Evolutionary conservation across 2,329 filamentous ascomycete genomes (phyloP).

Genomic region (Xylariomycetidae sp.): DNA sequence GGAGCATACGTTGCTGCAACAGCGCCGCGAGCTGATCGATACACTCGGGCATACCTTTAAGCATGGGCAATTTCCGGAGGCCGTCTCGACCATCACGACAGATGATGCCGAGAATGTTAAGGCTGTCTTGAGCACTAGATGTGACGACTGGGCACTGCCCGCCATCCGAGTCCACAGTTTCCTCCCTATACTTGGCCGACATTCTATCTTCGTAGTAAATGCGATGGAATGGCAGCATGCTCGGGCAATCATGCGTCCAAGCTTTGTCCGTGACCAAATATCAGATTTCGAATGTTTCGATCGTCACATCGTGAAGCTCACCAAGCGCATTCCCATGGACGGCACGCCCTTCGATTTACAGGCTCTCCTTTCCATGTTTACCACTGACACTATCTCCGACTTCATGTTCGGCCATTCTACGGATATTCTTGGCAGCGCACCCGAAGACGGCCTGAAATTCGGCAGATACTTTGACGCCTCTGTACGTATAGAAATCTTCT

Average conservation of each 20-base stretch:
- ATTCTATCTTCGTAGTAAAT: conserved; percentile 52
- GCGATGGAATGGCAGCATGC: conserved; percentile 49
- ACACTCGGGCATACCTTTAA: conserved; percentile 18
- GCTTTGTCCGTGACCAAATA: conserved; percentile 49
- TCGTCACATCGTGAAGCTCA: conserved; percentile 56
- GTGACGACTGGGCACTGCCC: conserved; percentile 46
- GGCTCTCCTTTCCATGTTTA: conserved; percentile 59
- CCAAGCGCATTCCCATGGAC: conserved; percentile 54
- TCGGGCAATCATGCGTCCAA: conserved; percentile 47
- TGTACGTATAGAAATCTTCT: too few relatives aligned
- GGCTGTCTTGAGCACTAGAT: conserved; percentile 43
- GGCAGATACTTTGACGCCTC: conserved; percentile 44
- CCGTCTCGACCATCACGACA: conserved; percentile 11
- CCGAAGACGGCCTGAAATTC: conserved; percentile 37
- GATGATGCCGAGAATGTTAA: conserved; percentile 44
- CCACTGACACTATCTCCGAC: conserved; percentile 62
- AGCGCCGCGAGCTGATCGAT: conserved; percentile 7
- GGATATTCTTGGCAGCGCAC: conserved; percentile 31
- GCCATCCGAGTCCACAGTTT: conserved; percentile 31
- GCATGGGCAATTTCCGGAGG: conserved; percentile 18
- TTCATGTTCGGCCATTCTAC: conserved; percentile 53
- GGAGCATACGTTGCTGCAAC: conserved; percentile 15
- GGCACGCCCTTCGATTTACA: conserved; percentile 57
- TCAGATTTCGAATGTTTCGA: conserved; percentile 70
- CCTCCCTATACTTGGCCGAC: conserved; percentile 40